Conservation (phyloP, 1,139 yeast genomes). For the Blastobotrys buckinghamii region DNA sequence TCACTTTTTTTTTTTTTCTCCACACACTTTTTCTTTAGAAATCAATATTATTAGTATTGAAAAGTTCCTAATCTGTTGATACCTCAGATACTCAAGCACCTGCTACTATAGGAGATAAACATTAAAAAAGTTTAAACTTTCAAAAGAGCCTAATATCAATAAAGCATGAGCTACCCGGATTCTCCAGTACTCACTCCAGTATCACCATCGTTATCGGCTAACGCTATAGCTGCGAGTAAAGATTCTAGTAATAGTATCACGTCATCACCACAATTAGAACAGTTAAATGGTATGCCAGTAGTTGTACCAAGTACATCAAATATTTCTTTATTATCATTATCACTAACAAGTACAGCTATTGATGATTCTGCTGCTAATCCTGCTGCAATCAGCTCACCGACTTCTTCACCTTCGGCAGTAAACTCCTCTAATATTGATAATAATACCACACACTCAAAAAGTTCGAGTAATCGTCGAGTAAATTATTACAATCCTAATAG, state of each 20-base stretch:
- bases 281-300: not conserved
- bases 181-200: constrained; percentile 9
- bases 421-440: not conserved
- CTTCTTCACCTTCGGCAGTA: not conserved
- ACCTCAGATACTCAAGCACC: too few relatives aligned
- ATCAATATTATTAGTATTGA: too few relatives aligned
- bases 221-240: too few relatives aligned
- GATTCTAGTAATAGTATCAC: not conserved
- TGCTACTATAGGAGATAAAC: too few relatives aligned
- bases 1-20: not conserved
- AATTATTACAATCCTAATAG: not conserved
- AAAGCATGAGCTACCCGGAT: not conserved
- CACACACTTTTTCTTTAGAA: too few relatives aligned
- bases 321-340: constrained; percentile 6
- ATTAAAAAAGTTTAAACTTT: too few relatives aligned
- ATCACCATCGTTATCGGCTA: constrained; percentile 1
- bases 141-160: too few relatives aligned
- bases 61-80: too few relatives aligned
- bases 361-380: not conserved
- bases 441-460: too few relatives aligned
- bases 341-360: not conserved
- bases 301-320: constrained; percentile 4
- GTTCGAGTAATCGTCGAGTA: too few relatives aligned
- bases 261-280: not conserved
- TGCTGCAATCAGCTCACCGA: not conserved